Evolutionary conservation across 1,284 basidiomycete genomes (phyloP), one percentile per base, ranked within the genome.

Genomic region (Trichosporon sp.): DNA sequence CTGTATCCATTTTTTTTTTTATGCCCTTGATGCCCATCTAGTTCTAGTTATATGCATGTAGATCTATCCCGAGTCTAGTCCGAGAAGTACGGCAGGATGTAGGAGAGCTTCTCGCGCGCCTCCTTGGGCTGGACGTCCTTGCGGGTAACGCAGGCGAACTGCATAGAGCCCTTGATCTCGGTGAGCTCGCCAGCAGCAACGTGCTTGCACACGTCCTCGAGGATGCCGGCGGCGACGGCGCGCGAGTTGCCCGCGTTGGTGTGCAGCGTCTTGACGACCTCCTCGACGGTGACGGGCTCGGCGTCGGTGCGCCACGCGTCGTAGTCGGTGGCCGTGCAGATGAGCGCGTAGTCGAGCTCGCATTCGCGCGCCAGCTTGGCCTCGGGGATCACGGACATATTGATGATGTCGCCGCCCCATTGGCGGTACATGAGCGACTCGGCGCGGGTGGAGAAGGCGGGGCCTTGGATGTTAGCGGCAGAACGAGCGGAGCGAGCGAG

Each of bases 361-460:
- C 94, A 94, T 85, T 99, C 96, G 32, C 96, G 86, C 2, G 96
- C 96, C 31, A 98, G 87, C 86, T 99, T 99, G 32, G 96, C 91
- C 85, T 99, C 96, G 1, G 96, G 96, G 43, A 99, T 86, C 65
- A 93, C 92, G 71, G 92, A 96, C 96, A 98, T 86, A 84, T 95
- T 96, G 86, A 97, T 96, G 78, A 97, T 87, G 84, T 97, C 95
- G 5, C 91, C 96, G 12, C 95, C 96, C 91, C 92, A 95, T 69
- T 88, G 87, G 51, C 95, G 88, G 85, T 98, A 98, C 94, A 98
- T 96, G 78, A 89, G 80, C 78, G 92, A 94, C 88, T 99, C 96
- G 21, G 96, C 97, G 46, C 96, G 87, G 4, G 96, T 99, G 68
- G 93, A 86, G 77, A 85, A 85, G 1, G 81, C 81, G 35, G 80